Percentiles rank a stretch among this genome's conserved stretches.
Conservation (phyloP, 257 asterid genomes). For the Anisodus acutangulus region DNA sequence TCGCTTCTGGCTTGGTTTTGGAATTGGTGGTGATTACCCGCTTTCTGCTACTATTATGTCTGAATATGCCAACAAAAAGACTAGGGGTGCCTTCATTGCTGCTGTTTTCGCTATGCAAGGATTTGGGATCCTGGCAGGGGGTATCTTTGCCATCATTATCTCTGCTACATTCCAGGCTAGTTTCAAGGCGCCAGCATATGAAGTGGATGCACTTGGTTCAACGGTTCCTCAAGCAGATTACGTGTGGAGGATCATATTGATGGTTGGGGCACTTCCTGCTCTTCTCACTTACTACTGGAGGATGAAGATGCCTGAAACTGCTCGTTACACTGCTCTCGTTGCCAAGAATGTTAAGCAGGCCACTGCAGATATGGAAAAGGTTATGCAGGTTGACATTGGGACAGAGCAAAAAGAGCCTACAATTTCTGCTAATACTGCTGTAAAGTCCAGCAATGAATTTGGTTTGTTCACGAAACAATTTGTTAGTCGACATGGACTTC, state of each 20-base stretch:
- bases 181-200: slow-evolving; percentile 50
- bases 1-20: slow-evolving; percentile 71
- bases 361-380: slow-evolving; percentile 62
- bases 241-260: slow-evolving; percentile 64
- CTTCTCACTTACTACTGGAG: slow-evolving; percentile 58
- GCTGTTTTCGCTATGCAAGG: slow-evolving; percentile 79
- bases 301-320: slow-evolving; percentile 70
- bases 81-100: slow-evolving; percentile 65
- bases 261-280: slow-evolving; percentile 63
- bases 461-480: slow-evolving; percentile 58
- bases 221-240: slow-evolving; percentile 60
- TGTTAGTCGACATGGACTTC: slow-evolving; percentile 56
- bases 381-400: slow-evolving; percentile 50
- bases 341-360: slow-evolving; percentile 61
- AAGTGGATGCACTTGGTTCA: slow-evolving; percentile 52
- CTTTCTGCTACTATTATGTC: slow-evolving; percentile 81
- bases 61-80: slow-evolving; percentile 66
- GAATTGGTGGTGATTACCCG: slow-evolving; percentile 69
- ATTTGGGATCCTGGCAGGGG: slow-evolving; percentile 62
- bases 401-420: slow-evolving; percentile 29
- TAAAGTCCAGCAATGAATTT: slow-evolving; percentile 23
- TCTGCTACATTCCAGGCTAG: slow-evolving; percentile 43
- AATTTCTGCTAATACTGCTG: not conserved
- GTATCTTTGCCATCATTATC: slow-evolving; percentile 50
- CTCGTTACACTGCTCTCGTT: slow-evolving; percentile 68